A percentile compares a stretch with the other conserved stretches of the same genome.
Conservation (phyloP, 1,139 yeast genomes). For the Candida sp. region DNA sequence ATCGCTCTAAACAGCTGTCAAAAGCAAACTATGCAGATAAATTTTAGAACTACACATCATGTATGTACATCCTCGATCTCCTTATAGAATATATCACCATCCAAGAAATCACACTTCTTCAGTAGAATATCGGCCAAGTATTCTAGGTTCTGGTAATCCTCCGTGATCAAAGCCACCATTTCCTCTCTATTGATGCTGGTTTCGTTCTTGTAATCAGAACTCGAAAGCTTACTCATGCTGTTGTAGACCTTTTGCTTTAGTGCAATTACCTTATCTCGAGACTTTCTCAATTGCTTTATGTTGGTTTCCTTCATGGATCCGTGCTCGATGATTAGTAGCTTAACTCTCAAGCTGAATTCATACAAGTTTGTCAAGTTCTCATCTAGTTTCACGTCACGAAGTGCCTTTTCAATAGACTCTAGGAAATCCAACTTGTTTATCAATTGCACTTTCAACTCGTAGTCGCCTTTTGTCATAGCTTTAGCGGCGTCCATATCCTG, state of each 20-base stretch:
- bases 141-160: slow-evolving; percentile 13
- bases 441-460: neutral
- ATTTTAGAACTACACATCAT: too few species aligned
- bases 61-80: neutral
- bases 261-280: neutral
- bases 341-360: neutral
- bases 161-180: slow-evolving; percentile 13
- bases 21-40: too few species aligned
- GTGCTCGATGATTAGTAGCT: neutral
- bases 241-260: neutral
- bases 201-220: neutral
- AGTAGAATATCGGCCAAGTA: slow-evolving; percentile 7
- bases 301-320: neutral
- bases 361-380: neutral
- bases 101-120: neutral
- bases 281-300: neutral
- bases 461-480: neutral
- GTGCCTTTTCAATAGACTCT: neutral
- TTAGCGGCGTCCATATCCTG: neutral
- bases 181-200: slow-evolving; percentile 13
- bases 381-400: neutral
- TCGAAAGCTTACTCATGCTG: neutral
- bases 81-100: neutral
- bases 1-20: too few species aligned
- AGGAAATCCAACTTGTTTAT: neutral